Evolutionary conservation across 164 flowering plant species (phyloP).

Genomic region (Magnolia officinalis): DNA sequence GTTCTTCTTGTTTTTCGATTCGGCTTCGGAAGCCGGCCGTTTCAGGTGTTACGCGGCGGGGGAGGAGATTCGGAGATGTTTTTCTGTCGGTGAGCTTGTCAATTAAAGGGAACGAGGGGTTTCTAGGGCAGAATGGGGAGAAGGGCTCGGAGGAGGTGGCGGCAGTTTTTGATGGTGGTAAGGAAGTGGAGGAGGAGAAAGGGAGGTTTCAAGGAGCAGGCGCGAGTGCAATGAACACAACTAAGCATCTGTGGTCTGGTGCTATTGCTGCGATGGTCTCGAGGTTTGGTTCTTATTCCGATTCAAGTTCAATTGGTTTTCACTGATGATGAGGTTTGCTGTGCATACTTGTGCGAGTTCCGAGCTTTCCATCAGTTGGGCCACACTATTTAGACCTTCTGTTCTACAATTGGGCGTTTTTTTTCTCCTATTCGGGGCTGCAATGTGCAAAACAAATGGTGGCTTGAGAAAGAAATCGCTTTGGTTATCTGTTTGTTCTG

Average conservation of each 20-base stretch:
- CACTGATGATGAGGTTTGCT: too few relatives aligned
- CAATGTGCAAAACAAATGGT: too few relatives aligned
- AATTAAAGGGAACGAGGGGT: slow-evolving; percentile 29
- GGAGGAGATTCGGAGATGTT: slow-evolving; percentile 9
- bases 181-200: slow-evolving; percentile 19
- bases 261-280: slow-evolving; percentile 95
- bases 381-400: too few relatives aligned
- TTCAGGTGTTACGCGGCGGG: slow-evolving; percentile 16
- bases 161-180: slow-evolving; percentile 13
- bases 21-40: slow-evolving; percentile 12
- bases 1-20: background rate
- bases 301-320: too few relatives aligned
- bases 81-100: slow-evolving; percentile 60
- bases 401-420: too few relatives aligned
- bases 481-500: too few relatives aligned
- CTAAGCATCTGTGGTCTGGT: slow-evolving; percentile 93
- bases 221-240: slow-evolving; percentile 58
- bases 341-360: too few relatives aligned
- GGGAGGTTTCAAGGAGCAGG: slow-evolving; percentile 21
- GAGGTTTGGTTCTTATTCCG: slow-evolving; percentile 40
- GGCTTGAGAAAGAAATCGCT: too few relatives aligned
- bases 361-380: too few relatives aligned
- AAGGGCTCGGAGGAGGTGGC: slow-evolving; percentile 13
- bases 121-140: slow-evolving; percentile 25
- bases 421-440: too few relatives aligned